Conservation (phyloP, 1,284 basidiomycete genomes). For the Lignosus rhinocerotis region DNA sequence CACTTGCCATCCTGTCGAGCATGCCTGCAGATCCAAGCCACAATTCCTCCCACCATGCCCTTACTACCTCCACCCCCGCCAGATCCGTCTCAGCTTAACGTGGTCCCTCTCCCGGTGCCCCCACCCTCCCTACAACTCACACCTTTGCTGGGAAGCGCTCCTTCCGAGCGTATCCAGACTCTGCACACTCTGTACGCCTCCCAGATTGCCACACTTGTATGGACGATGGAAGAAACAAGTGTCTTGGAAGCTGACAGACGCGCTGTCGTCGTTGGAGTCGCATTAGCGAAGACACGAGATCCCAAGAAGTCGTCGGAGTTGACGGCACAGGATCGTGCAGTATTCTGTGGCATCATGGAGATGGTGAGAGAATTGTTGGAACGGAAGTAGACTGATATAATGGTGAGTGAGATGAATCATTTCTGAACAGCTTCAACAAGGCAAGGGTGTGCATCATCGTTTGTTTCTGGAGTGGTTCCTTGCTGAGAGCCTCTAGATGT, state of each 20-base stretch:
- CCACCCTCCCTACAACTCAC: conserved; percentile 74
- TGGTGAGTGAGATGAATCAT: no score
- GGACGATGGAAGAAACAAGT: conserved; percentile 53
- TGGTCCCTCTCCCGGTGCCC: conserved; percentile 58
- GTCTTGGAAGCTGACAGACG: conserved; percentile 43
- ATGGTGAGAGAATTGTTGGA: conserved; percentile 52
- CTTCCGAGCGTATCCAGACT: conserved; percentile 62
- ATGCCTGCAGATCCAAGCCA: conserved; percentile 72
- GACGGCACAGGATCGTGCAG: conserved; percentile 49
- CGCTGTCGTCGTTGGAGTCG: conserved; percentile 69
- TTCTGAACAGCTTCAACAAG: no score
- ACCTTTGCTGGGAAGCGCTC: conserved; percentile 73
- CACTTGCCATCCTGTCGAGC: neutral
- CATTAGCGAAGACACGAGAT: conserved; percentile 47
- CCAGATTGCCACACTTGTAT: conserved; percentile 85
- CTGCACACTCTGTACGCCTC: conserved; percentile 82
- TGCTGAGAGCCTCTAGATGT: no score
- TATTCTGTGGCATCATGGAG: conserved; percentile 70
- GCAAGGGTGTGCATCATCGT: no score
- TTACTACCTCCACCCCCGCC: conserved; percentile 47
- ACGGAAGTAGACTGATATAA: conserved; percentile 4
- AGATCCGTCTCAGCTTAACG: conserved; percentile 39
- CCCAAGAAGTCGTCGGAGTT: conserved; percentile 36
- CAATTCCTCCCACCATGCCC: conserved; percentile 66
- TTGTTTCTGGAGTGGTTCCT: no score